These are phyloP conservation scores for Fusarium miscanthi DNA, from an alignment of 2,329 filamentous ascomycete genomes.

Conservation along the genomic window DNA sequence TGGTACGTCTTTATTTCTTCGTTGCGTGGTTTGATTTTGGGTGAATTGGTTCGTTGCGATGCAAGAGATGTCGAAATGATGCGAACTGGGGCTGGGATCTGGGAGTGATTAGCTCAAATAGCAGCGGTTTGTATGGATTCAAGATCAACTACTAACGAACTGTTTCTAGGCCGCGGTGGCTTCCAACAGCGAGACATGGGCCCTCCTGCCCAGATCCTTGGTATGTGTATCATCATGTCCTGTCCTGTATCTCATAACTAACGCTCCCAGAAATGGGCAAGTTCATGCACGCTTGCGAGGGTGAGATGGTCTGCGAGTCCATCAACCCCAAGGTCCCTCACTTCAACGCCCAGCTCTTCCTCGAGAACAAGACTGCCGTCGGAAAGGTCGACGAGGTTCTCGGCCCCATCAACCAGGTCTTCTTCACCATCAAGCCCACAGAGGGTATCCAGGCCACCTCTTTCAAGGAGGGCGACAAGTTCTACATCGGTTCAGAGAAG, in stretches of 20 bases:
- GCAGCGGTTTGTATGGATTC: not conserved
- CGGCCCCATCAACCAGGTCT: constrained; percentile 96
- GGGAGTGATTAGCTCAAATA: not conserved
- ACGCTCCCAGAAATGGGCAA: constrained; percentile 82
- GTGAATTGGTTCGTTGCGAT: not conserved
- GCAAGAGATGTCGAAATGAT: not conserved
- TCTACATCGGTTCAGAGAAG: constrained; percentile 96
- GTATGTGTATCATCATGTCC: constrained; percentile 41
- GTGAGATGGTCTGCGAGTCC: constrained; percentile 97
- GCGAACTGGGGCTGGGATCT: not conserved
- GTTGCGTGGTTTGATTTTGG: not conserved
- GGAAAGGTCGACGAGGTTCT: constrained; percentile 99
- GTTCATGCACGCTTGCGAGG: constrained; percentile 94
- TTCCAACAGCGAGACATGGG: constrained; percentile 56
- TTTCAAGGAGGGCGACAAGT: constrained; percentile 97
- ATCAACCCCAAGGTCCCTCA: constrained; percentile 96
- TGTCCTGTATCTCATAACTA: not conserved
- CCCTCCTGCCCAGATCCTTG: constrained; percentile 52
- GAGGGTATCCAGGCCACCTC: constrained; percentile 95
- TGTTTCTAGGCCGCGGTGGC: constrained; percentile 50
- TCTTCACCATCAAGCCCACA: constrained; percentile 97
- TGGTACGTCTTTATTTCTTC: constrained; percentile 43
- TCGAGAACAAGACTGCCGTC: constrained; percentile 97
- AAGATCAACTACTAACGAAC: constrained; percentile 25
- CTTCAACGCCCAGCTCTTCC: constrained; percentile 98